Base-by-base conservation (phyloP, 2,329 filamentous ascomycete genomes). In the Bipolaris sorokiniana region DNA sequence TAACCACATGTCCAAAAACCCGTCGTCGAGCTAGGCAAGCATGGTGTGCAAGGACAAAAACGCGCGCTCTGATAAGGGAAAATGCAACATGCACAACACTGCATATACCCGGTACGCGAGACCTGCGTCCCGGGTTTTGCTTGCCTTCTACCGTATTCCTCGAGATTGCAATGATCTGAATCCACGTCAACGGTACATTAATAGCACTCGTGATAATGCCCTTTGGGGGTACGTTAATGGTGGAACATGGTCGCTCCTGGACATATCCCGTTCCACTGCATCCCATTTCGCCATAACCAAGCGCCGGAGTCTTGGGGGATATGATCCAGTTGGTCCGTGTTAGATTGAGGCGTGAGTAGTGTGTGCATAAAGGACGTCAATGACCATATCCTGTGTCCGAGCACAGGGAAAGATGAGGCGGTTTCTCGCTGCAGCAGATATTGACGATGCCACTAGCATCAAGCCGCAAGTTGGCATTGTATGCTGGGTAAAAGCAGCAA, bases 271-370 rank as follows among this genome's bases (percentile, higher is more conserved):
- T 48, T 13, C 13, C 33, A 38, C 46, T 36, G 33, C 46, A 36
- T 37, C 33, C 46, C 3, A 26, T 13, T 16, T 15, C 33, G 22
- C 33, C 15, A 37, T 18, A 7, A 26, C 31, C 31, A 45, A 45
- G 26, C 33, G 31, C 15, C 45, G 1, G 3, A 20, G 28, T 36
- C 40, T 9, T 22, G 40, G 10, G 44, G 23, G 45, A 50, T 51
- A 41, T 15, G n/a, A 34, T 26, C 41, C 31, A n/a, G 42, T 37
- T 38, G 46, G n/a, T 34, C 10, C 26, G 16, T 10, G 15, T 34
- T 51, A 51, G 22, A 58, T 55, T 51, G 48, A 33, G 31, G 38
- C 48, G 38, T 54, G 37, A 44, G 44, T 46, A n/a, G 33, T 54
- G 51, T 11, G 33, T 54, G 51, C 16, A 22, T 22, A 42, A 16